Evolutionary conservation across 2,329 filamentous ascomycete genomes (phyloP).

Genomic region (Penicillium sp.): DNA sequence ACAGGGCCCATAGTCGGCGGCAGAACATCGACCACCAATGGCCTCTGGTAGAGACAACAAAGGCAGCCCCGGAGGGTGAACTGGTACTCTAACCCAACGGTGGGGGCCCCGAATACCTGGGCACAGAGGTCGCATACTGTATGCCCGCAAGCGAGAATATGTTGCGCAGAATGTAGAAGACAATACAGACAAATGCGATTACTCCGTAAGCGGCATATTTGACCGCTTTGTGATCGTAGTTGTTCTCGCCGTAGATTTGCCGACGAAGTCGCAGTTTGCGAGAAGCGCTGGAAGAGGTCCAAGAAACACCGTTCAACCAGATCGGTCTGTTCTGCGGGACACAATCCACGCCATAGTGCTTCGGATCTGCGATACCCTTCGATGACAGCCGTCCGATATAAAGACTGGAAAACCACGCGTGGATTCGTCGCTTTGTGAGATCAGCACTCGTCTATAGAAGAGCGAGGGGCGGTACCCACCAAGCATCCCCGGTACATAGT

Average conservation of each 20-base stretch:
- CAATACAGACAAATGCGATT: conserved; percentile 19
- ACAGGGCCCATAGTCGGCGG: conserved; percentile 23
- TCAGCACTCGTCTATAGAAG: background rate
- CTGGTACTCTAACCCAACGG: conserved; percentile 11
- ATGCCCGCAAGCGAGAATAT: conserved; percentile 20
- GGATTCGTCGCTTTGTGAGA: conserved; percentile 4
- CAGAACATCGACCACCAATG: conserved; percentile 19
- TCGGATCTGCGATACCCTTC: background rate
- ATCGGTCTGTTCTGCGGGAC: background rate
- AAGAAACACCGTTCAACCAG: no score
- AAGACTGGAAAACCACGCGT: conserved; percentile 4
- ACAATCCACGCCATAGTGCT: background rate
- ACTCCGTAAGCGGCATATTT: conserved; percentile 13
- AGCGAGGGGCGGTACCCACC: conserved; percentile 1
- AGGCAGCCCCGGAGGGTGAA: conserved; percentile 19
- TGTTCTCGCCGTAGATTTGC: conserved; percentile 3
- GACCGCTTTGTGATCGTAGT: conserved; percentile 7
- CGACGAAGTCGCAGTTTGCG: background rate
- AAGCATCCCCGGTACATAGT: conserved; percentile 22
- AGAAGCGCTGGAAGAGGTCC: conserved; percentile 1
- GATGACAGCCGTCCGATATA: conserved; percentile 6
- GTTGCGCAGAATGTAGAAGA: no score
- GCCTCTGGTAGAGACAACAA: conserved; percentile 14
- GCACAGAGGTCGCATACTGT: conserved; percentile 22
- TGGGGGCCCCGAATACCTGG: conserved; percentile 16